Conservation (phyloP, 768 basidiomycete species). For the Cyclocybe aegerita region DNA sequence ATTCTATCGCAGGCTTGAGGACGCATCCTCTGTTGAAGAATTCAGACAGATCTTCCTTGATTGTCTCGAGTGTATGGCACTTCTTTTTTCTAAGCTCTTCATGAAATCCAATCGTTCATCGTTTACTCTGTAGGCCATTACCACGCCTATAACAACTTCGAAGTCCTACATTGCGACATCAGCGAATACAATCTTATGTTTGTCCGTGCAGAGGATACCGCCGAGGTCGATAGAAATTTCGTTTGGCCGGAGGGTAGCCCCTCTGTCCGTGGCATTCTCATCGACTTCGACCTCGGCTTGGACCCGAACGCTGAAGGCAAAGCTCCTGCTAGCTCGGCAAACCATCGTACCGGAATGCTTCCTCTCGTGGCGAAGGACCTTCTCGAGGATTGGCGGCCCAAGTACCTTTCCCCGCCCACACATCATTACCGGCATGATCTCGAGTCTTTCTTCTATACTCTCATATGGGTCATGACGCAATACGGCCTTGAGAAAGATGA, state of each 20-base stretch:
- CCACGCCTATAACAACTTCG: slow-evolving; percentile 12
- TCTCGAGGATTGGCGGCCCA: slow-evolving; percentile 1
- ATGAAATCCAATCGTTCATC: not conserved
- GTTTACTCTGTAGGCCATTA: slow-evolving; percentile 18
- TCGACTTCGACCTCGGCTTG: slow-evolving; percentile 26
- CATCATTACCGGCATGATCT: slow-evolving; percentile 23
- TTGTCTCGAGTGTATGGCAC: slow-evolving; percentile 7
- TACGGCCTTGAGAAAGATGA: slow-evolving; percentile 1
- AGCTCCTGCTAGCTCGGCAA: not conserved
- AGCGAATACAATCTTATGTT: slow-evolving; percentile 32
- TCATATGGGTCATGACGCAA: slow-evolving; percentile 18
- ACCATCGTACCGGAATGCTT: slow-evolving; percentile 22
- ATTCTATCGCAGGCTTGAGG: not conserved
- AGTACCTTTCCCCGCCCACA: not conserved
- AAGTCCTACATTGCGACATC: slow-evolving; percentile 29
- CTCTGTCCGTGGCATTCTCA: slow-evolving; percentile 18
- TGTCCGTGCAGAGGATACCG: not conserved
- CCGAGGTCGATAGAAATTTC: not conserved
- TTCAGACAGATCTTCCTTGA: slow-evolving; percentile 10
- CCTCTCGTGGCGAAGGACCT: slow-evolving; percentile 30
- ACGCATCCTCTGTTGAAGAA: slow-evolving; percentile 3
- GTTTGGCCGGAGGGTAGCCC: no score
- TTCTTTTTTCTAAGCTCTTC: not conserved
- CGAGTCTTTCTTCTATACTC: slow-evolving; percentile 23
- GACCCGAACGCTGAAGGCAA: slow-evolving; percentile 2